These are phyloP conservation scores for Funneliformis mosseae DNA, from an alignment of 192 early-diverging fungal species.

Conservation along the genomic window DNA sequence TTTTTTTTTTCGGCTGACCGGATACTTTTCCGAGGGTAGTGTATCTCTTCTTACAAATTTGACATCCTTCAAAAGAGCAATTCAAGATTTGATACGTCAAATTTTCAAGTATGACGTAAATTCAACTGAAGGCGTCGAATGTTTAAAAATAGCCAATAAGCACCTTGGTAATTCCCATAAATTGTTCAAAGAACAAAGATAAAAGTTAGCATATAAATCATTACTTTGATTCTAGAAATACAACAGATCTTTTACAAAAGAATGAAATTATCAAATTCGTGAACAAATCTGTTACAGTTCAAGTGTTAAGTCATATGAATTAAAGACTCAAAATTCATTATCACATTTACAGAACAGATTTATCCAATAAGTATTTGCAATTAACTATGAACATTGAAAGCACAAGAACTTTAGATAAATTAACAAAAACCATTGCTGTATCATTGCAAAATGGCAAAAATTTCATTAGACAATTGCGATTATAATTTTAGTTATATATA, in stretches of 20 bases:
- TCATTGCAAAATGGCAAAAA: neutral
- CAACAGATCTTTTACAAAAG: neutral
- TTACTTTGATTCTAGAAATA: neutral
- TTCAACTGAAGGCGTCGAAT: neutral
- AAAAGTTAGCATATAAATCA: too few species aligned
- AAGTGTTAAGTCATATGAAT: neutral
- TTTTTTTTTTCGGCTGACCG: too few species aligned
- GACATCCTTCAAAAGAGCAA: neutral
- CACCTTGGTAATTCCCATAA: neutral
- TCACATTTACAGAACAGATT: neutral
- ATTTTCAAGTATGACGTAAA: neutral
- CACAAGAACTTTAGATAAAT: neutral
- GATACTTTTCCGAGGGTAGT: too few species aligned
- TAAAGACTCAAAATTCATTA: neutral
- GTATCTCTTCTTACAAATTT: neutral
- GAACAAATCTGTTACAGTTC: neutral
- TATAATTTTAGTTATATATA: neutral
- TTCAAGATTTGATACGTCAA: neutral
- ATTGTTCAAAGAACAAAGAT: neutral
- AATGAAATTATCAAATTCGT: neutral
- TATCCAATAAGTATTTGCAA: neutral
- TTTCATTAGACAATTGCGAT: neutral
- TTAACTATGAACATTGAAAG: neutral
- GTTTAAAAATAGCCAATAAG: neutral
- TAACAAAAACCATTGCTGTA: neutral